Base-by-base conservation (phyloP, 768 basidiomycete genomes). In the Psilocybe cyanescens region DNA sequence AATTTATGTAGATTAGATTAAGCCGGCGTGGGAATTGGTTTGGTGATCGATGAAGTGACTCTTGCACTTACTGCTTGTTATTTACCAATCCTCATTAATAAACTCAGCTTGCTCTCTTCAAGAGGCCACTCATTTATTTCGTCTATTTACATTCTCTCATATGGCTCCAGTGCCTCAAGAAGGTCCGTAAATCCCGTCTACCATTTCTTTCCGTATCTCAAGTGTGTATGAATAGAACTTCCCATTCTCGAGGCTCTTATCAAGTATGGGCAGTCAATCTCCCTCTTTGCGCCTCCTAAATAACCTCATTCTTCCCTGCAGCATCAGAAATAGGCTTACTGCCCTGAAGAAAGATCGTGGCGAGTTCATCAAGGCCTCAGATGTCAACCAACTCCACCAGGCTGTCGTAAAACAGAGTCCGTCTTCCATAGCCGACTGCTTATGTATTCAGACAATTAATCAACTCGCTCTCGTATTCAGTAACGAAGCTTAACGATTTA, bases 181-280 rank as follows among this genome's bases (percentile, higher is more conserved):
- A 83, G 92, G 92, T 90, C 78, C 56, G 63, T 63, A 70, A 62
- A 56, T 58, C 49, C 54, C 19, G 62, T 51, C 49, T 48, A 56
- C 59, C 53, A 9, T 31, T 56, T 39, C 31, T 33, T 8, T 48
- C 50, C 24, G n/a, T 63, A 66, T 59, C 65, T 69, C 53, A 62
- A 24, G 24, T 33, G 29, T 53, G 4, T 72, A 73, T 68, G 59
- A 71, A 71, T 78, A 89, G 97, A 99, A 80, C 82, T 95, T 64
- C 89, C 93, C 61, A 94, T 99, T 75, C 89, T 99, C 70, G 97
- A 99, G 82, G 84, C 91, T 31, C 86, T 99, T 67, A 95, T 97
- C 76, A 91, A 92, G 95, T 95, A 67, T 54, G 78, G 72, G 57
- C 64, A 60, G 57, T 59, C 55, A 37, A n/a, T 45, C 37, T 51